A percentile compares a stretch with the other conserved stretches of the same genome.
phyloP scores from a whole-genome alignment of 345 rosid species.

The Cardamine chenopodiifolia region DNA sequence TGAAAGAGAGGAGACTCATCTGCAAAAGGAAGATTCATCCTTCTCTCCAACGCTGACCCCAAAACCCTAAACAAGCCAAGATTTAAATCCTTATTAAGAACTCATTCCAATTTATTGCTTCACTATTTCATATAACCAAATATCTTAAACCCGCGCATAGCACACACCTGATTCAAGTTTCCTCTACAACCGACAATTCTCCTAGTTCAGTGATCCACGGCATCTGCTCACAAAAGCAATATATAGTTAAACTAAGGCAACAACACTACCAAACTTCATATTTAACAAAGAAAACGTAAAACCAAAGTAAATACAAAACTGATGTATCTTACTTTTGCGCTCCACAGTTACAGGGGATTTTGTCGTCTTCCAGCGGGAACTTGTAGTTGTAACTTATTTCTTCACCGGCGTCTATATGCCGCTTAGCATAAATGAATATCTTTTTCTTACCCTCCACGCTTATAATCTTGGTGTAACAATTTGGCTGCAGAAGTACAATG shows the following conservation, averaged over 20 bases:
- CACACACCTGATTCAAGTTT: constrained; percentile 36
- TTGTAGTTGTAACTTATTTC: constrained; percentile 96
- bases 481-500: constrained; percentile 66
- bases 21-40: constrained; percentile 28
- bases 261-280: not conserved
- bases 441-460: constrained; percentile 90
- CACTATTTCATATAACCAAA: not conserved
- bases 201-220: constrained; percentile 87
- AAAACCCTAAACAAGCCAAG: not conserved
- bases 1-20: constrained; percentile 45
- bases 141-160: not conserved
- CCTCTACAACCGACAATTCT: constrained; percentile 19
- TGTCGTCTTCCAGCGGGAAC: constrained; percentile 92
- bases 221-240: constrained; percentile 57
- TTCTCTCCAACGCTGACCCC: not conserved
- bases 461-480: constrained; percentile 97
- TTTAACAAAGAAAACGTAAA: constrained; percentile 2
- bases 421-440: constrained; percentile 92
- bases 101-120: not conserved
- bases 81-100: not conserved
- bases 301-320: not conserved
- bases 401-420: constrained; percentile 84
- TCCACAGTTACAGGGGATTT: constrained; percentile 98
- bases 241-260: constrained; percentile 5
- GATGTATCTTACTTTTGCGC: constrained; percentile 72